Percentiles rank a stretch among this genome's conserved stretches.
phyloP scores from a whole-genome alignment of 2,329 filamentous ascomycete genomes.

The Ilyonectria robusta region DNA sequence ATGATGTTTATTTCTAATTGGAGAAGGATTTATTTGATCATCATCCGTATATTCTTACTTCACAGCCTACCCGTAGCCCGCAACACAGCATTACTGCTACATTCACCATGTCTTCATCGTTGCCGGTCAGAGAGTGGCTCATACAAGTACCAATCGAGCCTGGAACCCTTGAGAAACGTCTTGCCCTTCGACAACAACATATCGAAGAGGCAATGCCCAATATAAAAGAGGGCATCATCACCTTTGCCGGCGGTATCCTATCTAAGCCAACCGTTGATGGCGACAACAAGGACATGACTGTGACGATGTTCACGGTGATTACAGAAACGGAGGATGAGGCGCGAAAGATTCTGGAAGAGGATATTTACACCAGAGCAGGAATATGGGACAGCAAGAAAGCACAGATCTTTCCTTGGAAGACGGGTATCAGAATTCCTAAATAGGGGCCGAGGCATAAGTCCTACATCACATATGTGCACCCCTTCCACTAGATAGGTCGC shows the following conservation, averaged over 20 bases:
- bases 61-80: no score
- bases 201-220: conserved; percentile 12
- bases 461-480: no score
- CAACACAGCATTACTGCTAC: no score
- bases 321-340: conserved; percentile 8
- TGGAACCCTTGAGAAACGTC: conserved; percentile 5
- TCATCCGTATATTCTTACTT: no score
- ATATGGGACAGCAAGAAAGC: conserved; percentile 9
- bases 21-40: no score
- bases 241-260: conserved; percentile 11
- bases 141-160: conserved; percentile 2
- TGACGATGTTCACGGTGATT: conserved; percentile 4
- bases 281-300: conserved; percentile 16
- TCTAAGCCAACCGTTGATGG: conserved; percentile 7
- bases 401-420: conserved; percentile 18
- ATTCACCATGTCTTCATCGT: neutral
- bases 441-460: neutral
- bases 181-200: conserved; percentile 13
- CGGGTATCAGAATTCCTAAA: neutral
- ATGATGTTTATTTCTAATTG: no score
- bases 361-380: conserved; percentile 5
- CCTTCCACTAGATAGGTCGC: no score
- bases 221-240: conserved; percentile 10
- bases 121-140: conserved; percentile 8
- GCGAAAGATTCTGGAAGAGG: conserved; percentile 12